Base-by-base conservation (phyloP, 208 protist species). In the Balamuthia mandrillaris region DNA sequence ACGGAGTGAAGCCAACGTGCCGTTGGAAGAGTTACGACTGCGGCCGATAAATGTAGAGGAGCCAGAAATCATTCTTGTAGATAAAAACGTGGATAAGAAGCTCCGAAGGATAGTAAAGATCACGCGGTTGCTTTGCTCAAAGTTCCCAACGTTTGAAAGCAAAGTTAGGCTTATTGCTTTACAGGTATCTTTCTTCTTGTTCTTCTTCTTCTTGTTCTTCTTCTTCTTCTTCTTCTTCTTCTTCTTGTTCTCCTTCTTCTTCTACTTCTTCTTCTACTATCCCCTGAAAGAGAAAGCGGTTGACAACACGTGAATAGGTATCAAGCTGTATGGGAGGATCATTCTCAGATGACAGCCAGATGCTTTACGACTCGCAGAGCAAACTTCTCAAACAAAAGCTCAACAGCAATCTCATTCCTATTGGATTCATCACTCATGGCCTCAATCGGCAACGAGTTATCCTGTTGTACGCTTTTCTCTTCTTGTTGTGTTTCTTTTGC, bases 71-170 rank as follows among this genome's bases (percentile, higher is more conserved):
- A 78, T 78, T 18, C 45, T 44, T 21, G 68, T 78, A 14, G 68
- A 78, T 35, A 49, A 27, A 18, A 42, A 49, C 41, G 21, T 2
- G n/a, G 68, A 78, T 16, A 35, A 42, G 47, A 42, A 49, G 58
- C 18, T 78, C 33, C 68, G 58, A 49, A 78, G 58, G 33, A 78
- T 78, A 4, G 45, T 78, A n/a, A 42, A 49, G 16, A 42, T 78
- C 16, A 78, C 68, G 47, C 68, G 58, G 68, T 49, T 78, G 29
- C 68, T 78, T 49, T 78, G 52, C 68, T 78, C 68, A 21, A 78
- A 78, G 45, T 78, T 78, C 47, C 68, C 68, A 18, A 78, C 68
- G 18, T 49, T 78, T 31, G 68, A 78, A 39, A 78, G 45, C 21
- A 78, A 78, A 78, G 68, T 78, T n/a, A 42, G 68, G 12, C 45